Evolutionary conservation across 1,284 basidiomycete species (phyloP), one percentile per base, ranked within the genome.

Genomic region (Microbotryum saponariae): DNA sequence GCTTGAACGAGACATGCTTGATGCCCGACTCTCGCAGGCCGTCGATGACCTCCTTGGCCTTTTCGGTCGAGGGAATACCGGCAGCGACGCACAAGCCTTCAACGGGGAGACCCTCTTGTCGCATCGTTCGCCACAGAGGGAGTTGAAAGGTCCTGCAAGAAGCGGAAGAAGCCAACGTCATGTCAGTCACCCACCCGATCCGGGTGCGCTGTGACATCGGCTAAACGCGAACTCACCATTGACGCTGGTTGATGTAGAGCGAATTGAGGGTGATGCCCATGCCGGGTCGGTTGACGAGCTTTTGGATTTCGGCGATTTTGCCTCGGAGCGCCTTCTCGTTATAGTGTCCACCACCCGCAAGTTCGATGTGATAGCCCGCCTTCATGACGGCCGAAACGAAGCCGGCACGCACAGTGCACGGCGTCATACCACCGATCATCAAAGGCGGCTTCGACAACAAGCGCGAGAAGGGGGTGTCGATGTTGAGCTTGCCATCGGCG

Each of bases 361-460:
- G 83, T 77, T 98, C 94, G 72, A 97, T 83, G 75, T 97, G 92
- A 77, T 88, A 97, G 44, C 94, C 94, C 29, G 94, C 93, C 71
- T 89, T 84, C 70, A 97, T 85, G 46, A 94, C 83, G 8, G 94
- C 92, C 63, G 86, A 85, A 69, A 96, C 91, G 75, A 96, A 91
- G 50, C 90, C 90, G 56, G 87, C 87, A 73, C 91, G 87, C 66
- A 97, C 92, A 25, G 92, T 97, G 1, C 86, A 87, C 1, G 92
- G 92, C 0, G 92, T 96, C 96, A 98, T 98, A 68, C 94, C 96
- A 54, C 91, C 91, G 53, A 98, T 91, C 92, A 97, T 97, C 76
- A 98, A 87, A 21, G 94, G 94, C 1, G 94, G 85, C 78, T 97
- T 97, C 70, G 91, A 91, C 45, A 97, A 79, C 55, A 97, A 83